Evolutionary conservation across 495 filamentous ascomycete genomes (phyloP).

Genomic region (Penicillium taxi): DNA sequence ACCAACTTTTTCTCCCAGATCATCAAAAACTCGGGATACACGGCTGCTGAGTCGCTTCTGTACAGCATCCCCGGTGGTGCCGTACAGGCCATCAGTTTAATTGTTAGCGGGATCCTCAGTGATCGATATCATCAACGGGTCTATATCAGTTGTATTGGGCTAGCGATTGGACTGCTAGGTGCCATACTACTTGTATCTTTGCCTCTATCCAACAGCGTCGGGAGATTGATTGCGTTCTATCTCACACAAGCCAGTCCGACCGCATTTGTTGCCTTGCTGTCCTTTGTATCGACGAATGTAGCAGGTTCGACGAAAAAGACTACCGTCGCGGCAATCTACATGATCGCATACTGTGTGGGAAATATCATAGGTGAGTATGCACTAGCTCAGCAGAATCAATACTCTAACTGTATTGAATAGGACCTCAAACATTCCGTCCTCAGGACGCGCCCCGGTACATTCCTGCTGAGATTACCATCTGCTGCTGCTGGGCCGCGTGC

Average conservation of each 20-base stretch:
- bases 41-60: constrained; percentile 46
- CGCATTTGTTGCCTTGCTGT: constrained; percentile 34
- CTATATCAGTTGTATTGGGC: constrained; percentile 27
- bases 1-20: constrained; percentile 60
- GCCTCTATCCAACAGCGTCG: constrained; percentile 42
- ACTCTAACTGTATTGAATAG: too few species aligned
- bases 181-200: constrained; percentile 56
- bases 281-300: constrained; percentile 35
- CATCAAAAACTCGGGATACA: constrained; percentile 33
- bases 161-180: constrained; percentile 33
- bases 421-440: constrained; percentile 46
- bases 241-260: constrained; percentile 33
- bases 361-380: too few species aligned
- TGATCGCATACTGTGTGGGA: constrained; percentile 53
- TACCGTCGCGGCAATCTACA: constrained; percentile 48
- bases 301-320: constrained; percentile 48
- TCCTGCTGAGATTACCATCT: constrained; percentile 55
- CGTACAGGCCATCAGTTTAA: constrained; percentile 48
- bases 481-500: constrained; percentile 36
- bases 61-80: constrained; percentile 58
- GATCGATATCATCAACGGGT: constrained; percentile 40
- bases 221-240: constrained; percentile 46
- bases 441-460: constrained; percentile 39
- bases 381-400: too few species aligned
- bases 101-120: constrained; percentile 38